Percentiles rank a stretch among this genome's conserved stretches.
These are phyloP conservation scores for Candida germanica DNA, from an alignment of 805 yeast genomes.

Conservation along the genomic window DNA sequence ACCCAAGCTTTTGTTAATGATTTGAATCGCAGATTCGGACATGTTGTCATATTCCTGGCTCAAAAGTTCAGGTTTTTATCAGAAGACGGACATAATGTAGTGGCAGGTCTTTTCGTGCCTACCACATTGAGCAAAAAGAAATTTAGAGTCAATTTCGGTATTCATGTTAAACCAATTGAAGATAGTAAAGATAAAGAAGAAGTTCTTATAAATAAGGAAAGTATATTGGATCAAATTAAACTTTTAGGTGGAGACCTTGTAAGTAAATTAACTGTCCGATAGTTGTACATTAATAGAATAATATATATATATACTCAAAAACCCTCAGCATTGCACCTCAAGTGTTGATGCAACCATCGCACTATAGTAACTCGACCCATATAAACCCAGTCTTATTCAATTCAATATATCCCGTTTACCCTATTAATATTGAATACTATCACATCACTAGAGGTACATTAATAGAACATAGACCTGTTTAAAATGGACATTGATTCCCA, in stretches of 20 bases:
- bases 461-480: too few species aligned
- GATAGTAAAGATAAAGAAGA: slow-evolving; percentile 45
- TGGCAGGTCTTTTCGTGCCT: slow-evolving; percentile 83
- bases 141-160: slow-evolving; percentile 78
- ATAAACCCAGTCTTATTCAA: too few species aligned
- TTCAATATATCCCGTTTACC: too few species aligned
- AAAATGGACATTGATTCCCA: slow-evolving; percentile 15
- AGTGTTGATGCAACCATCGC: too few species aligned
- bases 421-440: too few species aligned
- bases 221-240: slow-evolving; percentile 70
- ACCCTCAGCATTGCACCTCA: too few species aligned
- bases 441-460: too few species aligned
- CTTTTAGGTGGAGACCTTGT: slow-evolving; percentile 66
- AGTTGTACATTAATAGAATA: neutral
- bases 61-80: slow-evolving; percentile 53
- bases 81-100: slow-evolving; percentile 54
- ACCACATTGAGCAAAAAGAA: slow-evolving; percentile 54
- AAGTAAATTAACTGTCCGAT: slow-evolving; percentile 1
- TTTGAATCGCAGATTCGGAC: slow-evolving; percentile 59
- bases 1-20: slow-evolving; percentile 58
- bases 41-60: slow-evolving; percentile 67
- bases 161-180: slow-evolving; percentile 62
- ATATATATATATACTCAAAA: too few species aligned
- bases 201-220: slow-evolving; percentile 65
- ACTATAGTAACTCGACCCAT: too few species aligned